phyloP scores from a whole-genome alignment of 1,139 yeast genomes.

The Suhomyces bolitotheri region DNA sequence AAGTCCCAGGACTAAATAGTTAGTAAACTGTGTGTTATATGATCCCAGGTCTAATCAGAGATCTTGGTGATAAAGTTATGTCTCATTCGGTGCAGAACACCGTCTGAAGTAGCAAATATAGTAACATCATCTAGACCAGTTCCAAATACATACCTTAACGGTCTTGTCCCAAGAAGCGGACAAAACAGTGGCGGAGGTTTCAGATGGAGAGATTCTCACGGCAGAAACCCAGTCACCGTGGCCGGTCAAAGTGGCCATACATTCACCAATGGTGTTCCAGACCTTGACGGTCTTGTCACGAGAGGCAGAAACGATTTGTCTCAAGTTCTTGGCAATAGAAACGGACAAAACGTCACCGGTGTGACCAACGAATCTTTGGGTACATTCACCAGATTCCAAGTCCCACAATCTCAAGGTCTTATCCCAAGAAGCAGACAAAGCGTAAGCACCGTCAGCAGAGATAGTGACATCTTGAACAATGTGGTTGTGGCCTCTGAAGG shows the following conservation, averaged over 20 bases:
- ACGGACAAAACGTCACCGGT: conserved; percentile 95
- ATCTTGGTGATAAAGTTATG: conserved; percentile 94
- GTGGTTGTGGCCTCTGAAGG: conserved; percentile 98
- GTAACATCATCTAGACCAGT: conserved; percentile 56
- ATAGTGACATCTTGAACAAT: conserved; percentile 97
- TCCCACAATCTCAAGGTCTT: conserved; percentile 99
- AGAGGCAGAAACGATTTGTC: conserved; percentile 98
- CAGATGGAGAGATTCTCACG: conserved; percentile 92
- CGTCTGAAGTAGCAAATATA: conserved; percentile 99
- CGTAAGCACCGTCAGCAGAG: conserved; percentile 98
- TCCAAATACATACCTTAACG: conserved; percentile 83
- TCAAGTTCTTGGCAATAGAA: conserved; percentile 93
- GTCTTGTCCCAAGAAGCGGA: conserved; percentile 99
- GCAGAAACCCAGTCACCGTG: conserved; percentile 99
- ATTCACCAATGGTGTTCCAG: conserved; percentile 99
- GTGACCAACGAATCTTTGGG: conserved; percentile 98
- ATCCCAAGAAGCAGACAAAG: conserved; percentile 99
- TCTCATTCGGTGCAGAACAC: conserved; percentile 88
- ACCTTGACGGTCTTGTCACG: conserved; percentile 99
- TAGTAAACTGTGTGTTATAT: conserved; percentile 38
- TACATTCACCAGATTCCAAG: conserved; percentile 90
- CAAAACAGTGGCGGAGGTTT: conserved; percentile 72
- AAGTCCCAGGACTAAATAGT: conserved; percentile 91
- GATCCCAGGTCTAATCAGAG: conserved; percentile 64
- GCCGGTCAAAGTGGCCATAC: conserved; percentile 91